phyloP scores from a whole-genome alignment of 176 grass and related monocot species.

The Bothriochloa decipiens region DNA sequence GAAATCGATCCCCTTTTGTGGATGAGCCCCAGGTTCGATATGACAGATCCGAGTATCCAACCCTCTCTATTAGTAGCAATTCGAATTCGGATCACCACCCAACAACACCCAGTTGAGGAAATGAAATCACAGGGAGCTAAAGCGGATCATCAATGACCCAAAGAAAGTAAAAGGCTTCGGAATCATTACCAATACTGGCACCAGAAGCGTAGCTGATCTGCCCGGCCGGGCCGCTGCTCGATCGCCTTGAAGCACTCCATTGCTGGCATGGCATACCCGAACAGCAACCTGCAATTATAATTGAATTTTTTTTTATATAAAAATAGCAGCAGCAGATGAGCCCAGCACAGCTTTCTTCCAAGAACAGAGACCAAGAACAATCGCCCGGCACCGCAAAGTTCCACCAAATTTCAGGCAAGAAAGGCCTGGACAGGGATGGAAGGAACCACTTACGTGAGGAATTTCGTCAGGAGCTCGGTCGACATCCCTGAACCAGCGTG shows the following conservation, averaged over 20 bases:
- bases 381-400: neutral
- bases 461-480: constrained; percentile 69
- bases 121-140: neutral
- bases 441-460: constrained; percentile 62
- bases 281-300: constrained; percentile 53
- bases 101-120: neutral
- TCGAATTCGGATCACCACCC: neutral
- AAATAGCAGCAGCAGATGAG: constrained; percentile 5
- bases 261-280: constrained; percentile 82
- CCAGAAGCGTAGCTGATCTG: constrained; percentile 89
- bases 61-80: neutral
- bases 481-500: constrained; percentile 43
- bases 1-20: constrained; percentile 13
- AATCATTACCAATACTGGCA: constrained; percentile 90
- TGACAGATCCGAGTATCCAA: neutral
- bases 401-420: constrained; percentile 21
- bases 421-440: neutral
- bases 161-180: neutral
- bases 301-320: too few relatives aligned
- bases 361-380: neutral
- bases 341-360: neutral
- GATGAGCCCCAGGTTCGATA: neutral
- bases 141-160: neutral
- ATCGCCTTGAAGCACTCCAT: constrained; percentile 93
- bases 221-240: constrained; percentile 63